Evolutionary conservation across 495 filamentous ascomycete genomes (phyloP).

Genomic region (Penicillium macrosclerotiorum): DNA sequence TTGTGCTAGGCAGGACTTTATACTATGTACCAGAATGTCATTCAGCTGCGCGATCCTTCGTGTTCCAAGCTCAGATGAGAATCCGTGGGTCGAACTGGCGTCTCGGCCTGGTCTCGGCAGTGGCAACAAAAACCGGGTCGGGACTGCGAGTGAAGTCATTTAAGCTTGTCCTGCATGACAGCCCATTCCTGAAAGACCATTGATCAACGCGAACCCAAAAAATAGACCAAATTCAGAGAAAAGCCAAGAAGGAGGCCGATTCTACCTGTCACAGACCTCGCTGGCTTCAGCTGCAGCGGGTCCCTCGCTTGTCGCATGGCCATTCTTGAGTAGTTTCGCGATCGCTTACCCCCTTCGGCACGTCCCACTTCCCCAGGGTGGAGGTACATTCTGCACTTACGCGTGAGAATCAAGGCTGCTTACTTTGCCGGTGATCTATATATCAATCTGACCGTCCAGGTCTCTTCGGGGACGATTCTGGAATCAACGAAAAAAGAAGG

Average conservation of each 20-base stretch:
- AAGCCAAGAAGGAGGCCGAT: neutral
- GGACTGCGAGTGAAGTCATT: neutral
- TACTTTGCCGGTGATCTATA: too few relatives aligned
- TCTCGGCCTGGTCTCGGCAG: neutral
- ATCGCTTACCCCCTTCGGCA: constrained; percentile 19
- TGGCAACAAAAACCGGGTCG: neutral
- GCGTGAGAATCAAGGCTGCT: too few relatives aligned
- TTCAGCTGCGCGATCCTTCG: too few relatives aligned
- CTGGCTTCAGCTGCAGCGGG: neutral
- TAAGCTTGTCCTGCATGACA: constrained; percentile 17
- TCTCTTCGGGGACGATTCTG: too few relatives aligned
- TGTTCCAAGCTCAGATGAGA: too few relatives aligned
- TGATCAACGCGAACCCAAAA: neutral
- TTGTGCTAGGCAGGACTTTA: too few relatives aligned
- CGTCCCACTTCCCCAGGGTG: constrained; percentile 21
- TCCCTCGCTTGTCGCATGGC: constrained; percentile 24
- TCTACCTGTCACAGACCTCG: neutral
- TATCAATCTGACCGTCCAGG: too few relatives aligned
- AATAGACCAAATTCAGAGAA: neutral
- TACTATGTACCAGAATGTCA: too few relatives aligned
- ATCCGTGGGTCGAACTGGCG: too few relatives aligned
- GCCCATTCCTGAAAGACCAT: too few relatives aligned
- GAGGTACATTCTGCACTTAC: constrained; percentile 19
- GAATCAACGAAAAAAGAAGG: too few relatives aligned
- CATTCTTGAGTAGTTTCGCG: constrained; percentile 12